A percentile compares a stretch with the other conserved stretches of the same genome.
Evolutionary conservation across 768 basidiomycete genomes (phyloP).

Genomic region (Amanita rubescens): DNA sequence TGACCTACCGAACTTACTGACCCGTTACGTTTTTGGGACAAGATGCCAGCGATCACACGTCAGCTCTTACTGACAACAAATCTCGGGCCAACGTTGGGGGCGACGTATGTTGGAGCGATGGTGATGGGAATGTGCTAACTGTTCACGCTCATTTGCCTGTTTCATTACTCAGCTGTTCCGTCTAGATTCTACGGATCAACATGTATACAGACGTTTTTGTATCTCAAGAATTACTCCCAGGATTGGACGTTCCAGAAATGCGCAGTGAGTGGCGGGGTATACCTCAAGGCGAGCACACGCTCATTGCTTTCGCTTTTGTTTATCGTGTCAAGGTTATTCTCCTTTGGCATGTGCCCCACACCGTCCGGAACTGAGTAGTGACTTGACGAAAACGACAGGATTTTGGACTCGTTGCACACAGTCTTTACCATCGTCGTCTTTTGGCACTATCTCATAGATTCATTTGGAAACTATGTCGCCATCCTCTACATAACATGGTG

Average conservation of each 20-base stretch:
- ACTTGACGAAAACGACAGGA: neutral
- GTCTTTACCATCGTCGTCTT: neutral
- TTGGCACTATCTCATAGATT: neutral
- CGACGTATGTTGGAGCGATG: no score
- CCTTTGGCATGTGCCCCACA: neutral
- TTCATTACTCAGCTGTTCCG: no score
- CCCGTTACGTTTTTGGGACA: no score
- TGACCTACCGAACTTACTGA: no score
- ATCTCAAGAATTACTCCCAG: constrained; percentile 9
- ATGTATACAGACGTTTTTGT: constrained; percentile 6
- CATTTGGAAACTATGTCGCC: neutral
- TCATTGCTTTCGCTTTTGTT: neutral
- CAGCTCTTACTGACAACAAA: no score
- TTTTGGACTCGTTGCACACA: neutral
- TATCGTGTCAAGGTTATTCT: neutral
- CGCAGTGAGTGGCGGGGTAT: neutral
- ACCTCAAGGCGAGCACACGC: neutral
- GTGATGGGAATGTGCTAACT: no score
- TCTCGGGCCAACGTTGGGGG: no score
- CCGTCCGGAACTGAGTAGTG: neutral
- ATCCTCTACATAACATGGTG: neutral
- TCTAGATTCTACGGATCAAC: constrained; percentile 10
- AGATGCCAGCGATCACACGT: no score
- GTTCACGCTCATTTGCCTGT: no score
- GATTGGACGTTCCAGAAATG: constrained; percentile 10